These are phyloP conservation scores for Xanthoconium stramineum DNA, from an alignment of 768 basidiomycete species.

Conservation along the genomic window DNA sequence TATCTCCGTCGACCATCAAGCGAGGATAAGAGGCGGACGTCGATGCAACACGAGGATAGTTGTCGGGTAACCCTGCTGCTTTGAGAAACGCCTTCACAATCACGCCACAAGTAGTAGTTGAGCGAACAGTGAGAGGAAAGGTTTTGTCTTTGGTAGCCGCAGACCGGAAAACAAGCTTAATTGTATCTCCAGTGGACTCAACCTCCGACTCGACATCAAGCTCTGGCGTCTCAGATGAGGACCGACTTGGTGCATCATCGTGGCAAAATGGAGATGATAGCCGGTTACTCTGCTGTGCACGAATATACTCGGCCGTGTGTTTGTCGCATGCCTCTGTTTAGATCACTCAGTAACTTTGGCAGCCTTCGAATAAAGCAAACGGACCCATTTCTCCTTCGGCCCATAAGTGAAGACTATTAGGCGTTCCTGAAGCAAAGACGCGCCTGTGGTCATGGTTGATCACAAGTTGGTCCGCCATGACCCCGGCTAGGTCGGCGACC, in stretches of 20 bases:
- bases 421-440: slow-evolving; percentile 68
- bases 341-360: slow-evolving; percentile 6
- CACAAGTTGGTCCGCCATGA: slow-evolving; percentile 51
- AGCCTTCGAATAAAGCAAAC: slow-evolving; percentile 16
- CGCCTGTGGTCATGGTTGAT: slow-evolving; percentile 60
- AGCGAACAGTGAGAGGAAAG: slow-evolving; percentile 65
- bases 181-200: slow-evolving; percentile 44
- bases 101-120: slow-evolving; percentile 71
- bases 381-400: slow-evolving; percentile 63
- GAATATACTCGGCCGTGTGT: slow-evolving; percentile 61
- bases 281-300: slow-evolving; percentile 33
- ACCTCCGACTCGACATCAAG: slow-evolving; percentile 33
- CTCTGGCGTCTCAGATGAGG: slow-evolving; percentile 21
- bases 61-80: slow-evolving; percentile 56
- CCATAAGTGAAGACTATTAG: slow-evolving; percentile 64
- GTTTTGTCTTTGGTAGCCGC: slow-evolving; percentile 44
- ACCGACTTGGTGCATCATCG: slow-evolving; percentile 6
- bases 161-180: slow-evolving; percentile 68
- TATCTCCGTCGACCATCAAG: slow-evolving; percentile 70
- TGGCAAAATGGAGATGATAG: slow-evolving; percentile 20
- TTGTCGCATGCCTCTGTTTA: slow-evolving; percentile 63
- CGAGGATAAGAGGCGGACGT: slow-evolving; percentile 28
- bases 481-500: slow-evolving; percentile 55
- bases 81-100: slow-evolving; percentile 76
- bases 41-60: slow-evolving; percentile 41